Percentiles rank a stretch among this genome's conserved stretches.
Conservation (phyloP, 495 filamentous ascomycete species). For the Hyaloscypha hepaticicola region DNA sequence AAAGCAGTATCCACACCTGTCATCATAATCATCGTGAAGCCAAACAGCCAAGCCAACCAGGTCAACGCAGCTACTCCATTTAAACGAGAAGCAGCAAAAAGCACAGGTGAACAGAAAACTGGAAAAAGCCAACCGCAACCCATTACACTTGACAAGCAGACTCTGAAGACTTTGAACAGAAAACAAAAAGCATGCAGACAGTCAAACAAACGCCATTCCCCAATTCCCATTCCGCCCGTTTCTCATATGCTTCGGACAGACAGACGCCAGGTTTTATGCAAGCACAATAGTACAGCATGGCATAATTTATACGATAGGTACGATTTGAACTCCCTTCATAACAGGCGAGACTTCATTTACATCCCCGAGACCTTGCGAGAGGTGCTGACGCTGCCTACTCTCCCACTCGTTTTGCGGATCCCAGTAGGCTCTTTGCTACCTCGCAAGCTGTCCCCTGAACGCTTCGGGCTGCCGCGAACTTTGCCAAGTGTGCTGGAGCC, state of each 20-base stretch:
- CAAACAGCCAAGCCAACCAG: slow-evolving; percentile 9
- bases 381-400: slow-evolving; percentile 74
- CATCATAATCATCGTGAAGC: slow-evolving; percentile 17
- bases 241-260: slow-evolving; percentile 29
- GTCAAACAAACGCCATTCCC: slow-evolving; percentile 21
- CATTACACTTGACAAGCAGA: slow-evolving; percentile 21
- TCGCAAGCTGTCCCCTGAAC: slow-evolving; percentile 51
- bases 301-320: neutral
- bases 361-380: slow-evolving; percentile 33
- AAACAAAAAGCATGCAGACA: slow-evolving; percentile 15
- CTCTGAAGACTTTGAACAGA: neutral
- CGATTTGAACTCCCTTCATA: neutral
- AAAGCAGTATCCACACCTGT: slow-evolving; percentile 13
- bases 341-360: slow-evolving; percentile 11
- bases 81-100: neutral
- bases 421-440: slow-evolving; percentile 55
- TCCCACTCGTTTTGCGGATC: slow-evolving; percentile 88
- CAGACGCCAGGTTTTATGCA: slow-evolving; percentile 33
- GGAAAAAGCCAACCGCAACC: slow-evolving; percentile 4
- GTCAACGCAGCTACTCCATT: slow-evolving; percentile 1
- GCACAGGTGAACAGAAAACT: neutral
- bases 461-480: slow-evolving; percentile 59
- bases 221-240: slow-evolving; percentile 6
- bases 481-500: slow-evolving; percentile 73
- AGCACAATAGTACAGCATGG: slow-evolving; percentile 26